These are phyloP conservation scores for Daedaleopsis nitida DNA, from an alignment of 768 basidiomycete species.

Conservation along the genomic window DNA sequence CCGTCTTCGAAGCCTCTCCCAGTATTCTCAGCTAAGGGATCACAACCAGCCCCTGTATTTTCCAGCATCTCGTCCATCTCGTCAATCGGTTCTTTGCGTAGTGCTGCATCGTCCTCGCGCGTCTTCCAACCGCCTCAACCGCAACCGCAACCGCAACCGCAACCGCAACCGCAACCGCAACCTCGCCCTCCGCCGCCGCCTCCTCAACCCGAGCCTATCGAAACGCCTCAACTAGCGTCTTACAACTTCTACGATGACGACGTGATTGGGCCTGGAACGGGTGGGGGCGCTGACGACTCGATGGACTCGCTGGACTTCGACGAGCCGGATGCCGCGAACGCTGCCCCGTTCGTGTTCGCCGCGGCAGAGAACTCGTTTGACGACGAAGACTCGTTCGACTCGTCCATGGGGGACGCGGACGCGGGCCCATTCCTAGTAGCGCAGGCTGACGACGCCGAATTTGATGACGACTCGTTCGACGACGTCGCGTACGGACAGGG, in stretches of 20 bases:
- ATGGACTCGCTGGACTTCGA: constrained; percentile 53
- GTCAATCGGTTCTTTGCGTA: constrained; percentile 14
- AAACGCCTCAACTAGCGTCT: constrained; percentile 30
- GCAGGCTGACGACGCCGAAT: constrained; percentile 42
- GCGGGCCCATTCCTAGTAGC: constrained; percentile 55
- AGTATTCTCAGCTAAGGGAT: no score
- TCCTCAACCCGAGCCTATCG: constrained; percentile 9
- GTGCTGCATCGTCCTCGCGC: constrained; percentile 2
- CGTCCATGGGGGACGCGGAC: constrained; percentile 48
- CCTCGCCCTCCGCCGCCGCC: constrained; percentile 1
- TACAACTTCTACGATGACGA: constrained; percentile 32
- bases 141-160: no score
- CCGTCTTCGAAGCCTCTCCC: background rate
- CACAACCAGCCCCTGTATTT: constrained; percentile 1
- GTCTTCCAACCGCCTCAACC: background rate
- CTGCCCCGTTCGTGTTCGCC: constrained; percentile 72
- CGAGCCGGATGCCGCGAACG: constrained; percentile 60
- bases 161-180: no score
- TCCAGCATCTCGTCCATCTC: constrained; percentile 17
- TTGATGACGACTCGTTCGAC: constrained; percentile 52
- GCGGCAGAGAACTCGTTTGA: constrained; percentile 45
- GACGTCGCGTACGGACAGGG: constrained; percentile 38
- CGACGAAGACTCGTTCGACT: constrained; percentile 48
- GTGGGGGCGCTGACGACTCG: constrained; percentile 51
- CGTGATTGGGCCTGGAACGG: constrained; percentile 19